A percentile compares a stretch with the other conserved stretches of the same genome.
phyloP scores from a whole-genome alignment of 495 filamentous ascomycete species.

The Recurvomyces mirabilis region DNA sequence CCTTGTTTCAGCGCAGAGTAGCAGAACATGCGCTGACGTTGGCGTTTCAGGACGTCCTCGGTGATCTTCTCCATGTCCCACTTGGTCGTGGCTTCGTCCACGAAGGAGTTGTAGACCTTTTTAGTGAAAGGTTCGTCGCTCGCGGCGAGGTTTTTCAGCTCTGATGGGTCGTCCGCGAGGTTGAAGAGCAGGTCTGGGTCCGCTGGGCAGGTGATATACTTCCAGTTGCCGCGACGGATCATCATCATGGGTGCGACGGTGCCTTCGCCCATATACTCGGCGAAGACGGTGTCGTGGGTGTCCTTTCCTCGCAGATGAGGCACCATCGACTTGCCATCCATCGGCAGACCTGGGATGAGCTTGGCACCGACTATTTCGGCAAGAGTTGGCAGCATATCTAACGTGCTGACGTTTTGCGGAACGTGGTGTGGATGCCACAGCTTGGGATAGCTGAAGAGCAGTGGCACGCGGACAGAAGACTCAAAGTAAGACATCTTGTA shows the following conservation, averaged over 20 bases:
- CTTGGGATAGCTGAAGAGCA: slow-evolving; percentile 63
- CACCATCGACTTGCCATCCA: slow-evolving; percentile 65
- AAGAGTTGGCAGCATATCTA: slow-evolving; percentile 77
- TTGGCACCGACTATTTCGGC: slow-evolving; percentile 63
- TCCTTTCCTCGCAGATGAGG: slow-evolving; percentile 55
- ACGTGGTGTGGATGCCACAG: slow-evolving; percentile 57
- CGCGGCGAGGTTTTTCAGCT: slow-evolving; percentile 57
- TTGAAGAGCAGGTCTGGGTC: slow-evolving; percentile 75
- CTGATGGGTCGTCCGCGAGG: slow-evolving; percentile 57
- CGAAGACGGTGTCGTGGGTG: slow-evolving; percentile 63
- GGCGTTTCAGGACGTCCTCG: slow-evolving; percentile 53
- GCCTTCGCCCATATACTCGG: slow-evolving; percentile 83
- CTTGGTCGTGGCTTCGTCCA: slow-evolving; percentile 49
- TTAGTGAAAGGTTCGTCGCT: slow-evolving; percentile 36
- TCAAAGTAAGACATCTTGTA: slow-evolving; percentile 95
- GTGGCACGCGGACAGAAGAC: slow-evolving; percentile 68
- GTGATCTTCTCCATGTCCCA: slow-evolving; percentile 71
- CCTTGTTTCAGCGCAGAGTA: slow-evolving; percentile 66
- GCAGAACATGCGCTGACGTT: slow-evolving; percentile 59
- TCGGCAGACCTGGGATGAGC: slow-evolving; percentile 50
- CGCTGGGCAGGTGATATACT: slow-evolving; percentile 68
- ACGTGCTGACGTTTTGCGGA: slow-evolving; percentile 65
- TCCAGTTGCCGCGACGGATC: slow-evolving; percentile 74
- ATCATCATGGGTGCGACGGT: slow-evolving; percentile 80
- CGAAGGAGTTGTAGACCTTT: slow-evolving; percentile 47